Evolutionary conservation across 805 yeast genomes (phyloP), one percentile per base, ranked within the genome.

Genomic region (Teunomyces stri): DNA sequence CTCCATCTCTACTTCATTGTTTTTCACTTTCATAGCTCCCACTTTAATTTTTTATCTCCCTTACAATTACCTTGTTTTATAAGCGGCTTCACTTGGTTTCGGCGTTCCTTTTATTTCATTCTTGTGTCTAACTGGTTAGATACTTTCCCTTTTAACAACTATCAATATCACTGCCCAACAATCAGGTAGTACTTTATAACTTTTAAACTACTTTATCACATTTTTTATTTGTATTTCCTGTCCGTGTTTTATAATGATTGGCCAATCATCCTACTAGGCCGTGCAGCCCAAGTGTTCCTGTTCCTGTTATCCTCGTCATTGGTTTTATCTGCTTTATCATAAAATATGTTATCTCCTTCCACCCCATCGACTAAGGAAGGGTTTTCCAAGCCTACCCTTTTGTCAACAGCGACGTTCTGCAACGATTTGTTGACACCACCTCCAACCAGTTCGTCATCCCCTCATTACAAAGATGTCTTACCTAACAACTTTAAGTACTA

Each of bases 401-500:
- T 21, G 12, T 11, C 27, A 18, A 28, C 30, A 21, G 22, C 35
- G 11, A 25, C 42, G 16, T 25, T 20, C 12, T 25, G 13, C 29
- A 25, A 25, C 13, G 49, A 47, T 29, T 47, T 52, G 21, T 51
- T 53, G 47, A 53, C 56, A 12, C 56, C 56, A 12, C 56, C 56
- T n/a, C 53, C 56, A n/a, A 50, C 56, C 22, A 46, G 44, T 29
- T 41, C 51, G 13, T 50, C 52, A 4, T 53, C 56, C 3, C 54
- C 54, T 3, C 37, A 43, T 31, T 22, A 18, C 35, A 50, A 46
- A 29, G 50, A 48, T 21, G 43, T 45, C 33, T 46, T 50, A 20
- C 77, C 77, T 15, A 70, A 69, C 56, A 65, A 71, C 56, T 64
- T 61, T 55, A 62, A 66, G 46, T 72, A 72, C 55, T 72, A 72